Conservation (phyloP, 1,284 basidiomycete species). For the Leucoagaricus sp. region DNA sequence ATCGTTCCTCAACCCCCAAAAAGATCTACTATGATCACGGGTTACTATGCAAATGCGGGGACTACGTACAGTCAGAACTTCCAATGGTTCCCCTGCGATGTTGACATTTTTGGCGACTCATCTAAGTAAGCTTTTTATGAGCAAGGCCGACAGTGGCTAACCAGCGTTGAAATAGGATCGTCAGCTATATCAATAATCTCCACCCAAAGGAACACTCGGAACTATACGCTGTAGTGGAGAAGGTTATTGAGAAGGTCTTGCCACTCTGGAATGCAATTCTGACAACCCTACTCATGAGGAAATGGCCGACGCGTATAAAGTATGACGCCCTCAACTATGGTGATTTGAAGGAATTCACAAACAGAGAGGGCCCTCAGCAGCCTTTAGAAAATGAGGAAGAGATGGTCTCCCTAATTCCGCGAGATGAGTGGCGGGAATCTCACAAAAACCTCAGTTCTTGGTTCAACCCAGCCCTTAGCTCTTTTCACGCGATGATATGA, state of each 20-base stretch:
- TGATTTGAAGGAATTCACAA: not conserved
- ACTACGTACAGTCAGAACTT: slow-evolving; percentile 23
- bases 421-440: no score
- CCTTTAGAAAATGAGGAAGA: no score
- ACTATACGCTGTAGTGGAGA: slow-evolving; percentile 29
- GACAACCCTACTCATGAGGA: slow-evolving; percentile 10
- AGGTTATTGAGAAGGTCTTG: slow-evolving; percentile 27
- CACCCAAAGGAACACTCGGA: slow-evolving; percentile 21
- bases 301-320: not conserved
- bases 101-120: slow-evolving; percentile 19
- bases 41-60: no score
- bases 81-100: slow-evolving; percentile 39
- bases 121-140: slow-evolving; percentile 11
- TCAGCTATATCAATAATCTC: slow-evolving; percentile 32
- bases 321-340: not conserved
- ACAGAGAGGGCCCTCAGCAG: no score
- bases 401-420: no score
- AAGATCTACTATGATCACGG: not conserved
- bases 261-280: slow-evolving; percentile 34
- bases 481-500: not conserved
- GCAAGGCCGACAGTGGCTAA: not conserved
- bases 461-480: not conserved
- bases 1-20: not conserved
- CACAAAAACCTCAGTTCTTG: no score
- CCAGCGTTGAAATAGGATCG: slow-evolving; percentile 15